Conservation (phyloP, 108 stramenopile genomes). For the Parietichytrium sp. region DNA sequence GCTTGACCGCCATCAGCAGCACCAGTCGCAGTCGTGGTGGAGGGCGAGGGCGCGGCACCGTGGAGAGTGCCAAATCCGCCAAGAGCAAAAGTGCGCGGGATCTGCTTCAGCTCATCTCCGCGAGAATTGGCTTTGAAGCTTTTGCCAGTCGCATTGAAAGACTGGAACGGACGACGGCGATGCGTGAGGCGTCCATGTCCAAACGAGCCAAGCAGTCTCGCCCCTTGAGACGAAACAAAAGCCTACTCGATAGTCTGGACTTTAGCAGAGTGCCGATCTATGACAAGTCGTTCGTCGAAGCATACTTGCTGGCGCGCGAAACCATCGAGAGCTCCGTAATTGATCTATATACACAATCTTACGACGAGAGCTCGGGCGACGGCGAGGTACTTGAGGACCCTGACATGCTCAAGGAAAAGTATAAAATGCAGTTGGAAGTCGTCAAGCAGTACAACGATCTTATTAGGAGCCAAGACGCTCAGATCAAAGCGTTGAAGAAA, state of each 20-base stretch:
- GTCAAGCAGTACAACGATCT: constrained; percentile 33
- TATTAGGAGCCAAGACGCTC: neutral
- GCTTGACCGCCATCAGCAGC: no score
- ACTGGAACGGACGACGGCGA: neutral
- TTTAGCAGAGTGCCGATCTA: constrained; percentile 18
- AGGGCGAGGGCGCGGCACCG: neutral
- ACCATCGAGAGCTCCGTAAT: neutral
- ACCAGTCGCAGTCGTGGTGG: no score
- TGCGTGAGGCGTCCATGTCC: neutral
- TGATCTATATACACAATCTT: neutral
- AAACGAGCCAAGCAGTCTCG: neutral
- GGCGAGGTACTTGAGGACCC: neutral
- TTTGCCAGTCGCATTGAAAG: neutral
- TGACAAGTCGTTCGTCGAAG: neutral
- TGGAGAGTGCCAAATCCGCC: neutral
- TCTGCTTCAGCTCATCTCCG: neutral
- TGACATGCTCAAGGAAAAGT: neutral
- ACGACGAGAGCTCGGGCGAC: no score
- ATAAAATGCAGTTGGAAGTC: neutral
- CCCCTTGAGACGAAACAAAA: neutral
- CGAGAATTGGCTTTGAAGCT: constrained; percentile 8
- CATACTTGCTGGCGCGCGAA: neutral
- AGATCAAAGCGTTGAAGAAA: neutral
- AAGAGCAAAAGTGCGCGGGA: no score
- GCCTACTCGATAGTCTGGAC: neutral